Evolutionary conservation across 2,329 filamentous ascomycete species (phyloP).

Genomic region (Colletotrichum theobromicola): DNA sequence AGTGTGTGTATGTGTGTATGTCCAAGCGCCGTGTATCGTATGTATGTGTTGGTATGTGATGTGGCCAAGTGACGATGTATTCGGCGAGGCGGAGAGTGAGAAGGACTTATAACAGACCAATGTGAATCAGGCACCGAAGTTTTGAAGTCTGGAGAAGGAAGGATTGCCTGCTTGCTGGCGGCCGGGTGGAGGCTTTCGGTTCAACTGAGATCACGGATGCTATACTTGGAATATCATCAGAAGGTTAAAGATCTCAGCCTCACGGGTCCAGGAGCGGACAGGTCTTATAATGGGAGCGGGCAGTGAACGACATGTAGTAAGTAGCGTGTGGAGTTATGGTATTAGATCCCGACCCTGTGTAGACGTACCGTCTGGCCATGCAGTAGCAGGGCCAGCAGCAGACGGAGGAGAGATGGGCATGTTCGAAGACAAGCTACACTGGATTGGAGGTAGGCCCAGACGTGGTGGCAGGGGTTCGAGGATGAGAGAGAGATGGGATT

Average conservation of each 20-base stretch:
- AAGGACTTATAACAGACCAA: slow-evolving; percentile 19
- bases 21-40: slow-evolving; percentile 9
- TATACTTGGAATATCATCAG: slow-evolving; percentile 26
- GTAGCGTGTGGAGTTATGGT: slow-evolving; percentile 9
- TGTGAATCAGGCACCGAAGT: slow-evolving; percentile 14
- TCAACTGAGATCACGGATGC: slow-evolving; percentile 21
- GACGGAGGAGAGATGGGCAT: slow-evolving; percentile 14
- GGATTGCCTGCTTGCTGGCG: slow-evolving; percentile 17
- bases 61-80: slow-evolving; percentile 12
- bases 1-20: neutral
- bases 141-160: slow-evolving; percentile 16
- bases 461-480: slow-evolving; percentile 14
- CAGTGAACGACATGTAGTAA: slow-evolving; percentile 16
- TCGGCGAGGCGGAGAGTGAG: neutral
- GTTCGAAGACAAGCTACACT: slow-evolving; percentile 20
- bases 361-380: slow-evolving; percentile 8
- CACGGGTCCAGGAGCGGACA: slow-evolving; percentile 22
- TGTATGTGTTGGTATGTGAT: slow-evolving; percentile 4
- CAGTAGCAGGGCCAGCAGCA: neutral
- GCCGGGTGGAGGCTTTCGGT: slow-evolving; percentile 19
- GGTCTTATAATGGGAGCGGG: slow-evolving; percentile 24
- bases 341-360: slow-evolving; percentile 12
- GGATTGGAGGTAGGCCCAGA: slow-evolving; percentile 16
- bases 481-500: slow-evolving; percentile 12
- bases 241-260: slow-evolving; percentile 26